Evolutionary conservation across 345 rosid genomes (phyloP).

Genomic region (Hibiscus syriacus): DNA sequence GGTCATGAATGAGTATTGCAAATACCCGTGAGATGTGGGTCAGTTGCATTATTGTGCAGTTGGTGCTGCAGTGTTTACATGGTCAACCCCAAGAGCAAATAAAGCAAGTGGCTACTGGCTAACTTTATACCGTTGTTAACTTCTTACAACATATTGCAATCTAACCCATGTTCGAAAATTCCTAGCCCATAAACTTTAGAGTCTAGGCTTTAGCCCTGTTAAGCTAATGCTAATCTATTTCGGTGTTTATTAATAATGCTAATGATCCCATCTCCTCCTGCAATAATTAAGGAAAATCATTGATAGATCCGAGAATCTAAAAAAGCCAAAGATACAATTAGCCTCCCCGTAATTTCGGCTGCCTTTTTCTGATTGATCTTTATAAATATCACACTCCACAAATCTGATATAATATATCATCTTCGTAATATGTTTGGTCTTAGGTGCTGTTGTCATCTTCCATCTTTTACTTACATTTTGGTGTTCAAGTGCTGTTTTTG

Average conservation of each 20-base stretch:
- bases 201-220: background rate
- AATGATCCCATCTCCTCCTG: background rate
- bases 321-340: slow-evolving; percentile 4
- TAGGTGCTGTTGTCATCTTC: background rate
- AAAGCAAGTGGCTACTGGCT: background rate
- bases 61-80: background rate
- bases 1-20: background rate
- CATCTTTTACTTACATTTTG: background rate
- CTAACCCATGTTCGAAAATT: slow-evolving; percentile 5
- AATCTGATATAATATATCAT: background rate
- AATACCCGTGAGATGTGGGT: background rate
- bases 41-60: background rate
- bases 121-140: background rate
- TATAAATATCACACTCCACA: background rate
- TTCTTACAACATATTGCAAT: background rate
- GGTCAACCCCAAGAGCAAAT: background rate
- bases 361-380: background rate
- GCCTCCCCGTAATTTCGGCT: slow-evolving; percentile 21
- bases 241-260: background rate
- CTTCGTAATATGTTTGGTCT: background rate
- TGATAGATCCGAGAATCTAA: background rate
- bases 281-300: slow-evolving; percentile 1
- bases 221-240: background rate
- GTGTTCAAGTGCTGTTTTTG: background rate
- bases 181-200: background rate